A percentile compares a stretch with the other conserved stretches of the same genome.
Conservation (phyloP, 805 yeast species). For the Candida sonorensis region DNA sequence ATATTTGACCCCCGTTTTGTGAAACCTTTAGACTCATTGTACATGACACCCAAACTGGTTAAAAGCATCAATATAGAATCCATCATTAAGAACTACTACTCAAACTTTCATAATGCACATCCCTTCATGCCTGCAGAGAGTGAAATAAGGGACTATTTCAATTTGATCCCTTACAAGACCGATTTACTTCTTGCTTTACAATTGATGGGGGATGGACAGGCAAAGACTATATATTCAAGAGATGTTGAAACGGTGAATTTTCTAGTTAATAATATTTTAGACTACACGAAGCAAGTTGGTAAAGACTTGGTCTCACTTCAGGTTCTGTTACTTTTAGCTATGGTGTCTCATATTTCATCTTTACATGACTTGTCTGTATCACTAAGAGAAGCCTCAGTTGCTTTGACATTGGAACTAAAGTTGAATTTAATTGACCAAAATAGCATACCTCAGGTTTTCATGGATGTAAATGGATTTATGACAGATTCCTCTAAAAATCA, state of each 20-base stretch:
- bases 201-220: slow-evolving; percentile 42
- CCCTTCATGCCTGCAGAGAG: slow-evolving; percentile 39
- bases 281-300: slow-evolving; percentile 25
- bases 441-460: slow-evolving; percentile 18
- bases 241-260: slow-evolving; percentile 36
- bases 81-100: slow-evolving; percentile 28
- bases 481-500: slow-evolving; percentile 11
- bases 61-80: slow-evolving; percentile 21
- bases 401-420: slow-evolving; percentile 30
- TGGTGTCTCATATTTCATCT: slow-evolving; percentile 45
- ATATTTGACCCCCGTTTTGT: slow-evolving; percentile 19
- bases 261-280: slow-evolving; percentile 27
- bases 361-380: slow-evolving; percentile 38
- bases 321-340: slow-evolving; percentile 31
- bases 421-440: slow-evolving; percentile 34
- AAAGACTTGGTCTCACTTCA: slow-evolving; percentile 40
- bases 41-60: slow-evolving; percentile 24
- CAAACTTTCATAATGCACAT: slow-evolving; percentile 34
- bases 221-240: slow-evolving; percentile 27
- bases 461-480: slow-evolving; percentile 29
- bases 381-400: slow-evolving; percentile 36
- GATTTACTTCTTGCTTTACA: slow-evolving; percentile 44
- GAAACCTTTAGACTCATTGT: slow-evolving; percentile 17
- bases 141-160: slow-evolving; percentile 29
- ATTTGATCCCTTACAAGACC: slow-evolving; percentile 27